These are phyloP conservation scores for Paecilomyces sp. DNA, from an alignment of 2,329 filamentous ascomycete species.

Conservation along the genomic window DNA sequence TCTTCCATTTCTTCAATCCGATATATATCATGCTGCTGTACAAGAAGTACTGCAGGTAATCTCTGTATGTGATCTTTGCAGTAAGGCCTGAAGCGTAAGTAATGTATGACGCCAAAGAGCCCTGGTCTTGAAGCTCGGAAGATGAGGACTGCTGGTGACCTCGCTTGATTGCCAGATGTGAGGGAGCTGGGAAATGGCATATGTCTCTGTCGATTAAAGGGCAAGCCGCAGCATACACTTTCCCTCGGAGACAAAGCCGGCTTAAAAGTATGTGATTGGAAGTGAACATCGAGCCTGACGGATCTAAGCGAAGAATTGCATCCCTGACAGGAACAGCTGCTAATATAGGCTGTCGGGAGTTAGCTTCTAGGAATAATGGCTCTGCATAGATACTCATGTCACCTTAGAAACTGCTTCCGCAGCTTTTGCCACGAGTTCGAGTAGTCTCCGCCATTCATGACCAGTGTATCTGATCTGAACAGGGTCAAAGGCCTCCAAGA, in stretches of 20 bases:
- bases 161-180: conserved; percentile 15
- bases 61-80: conserved; percentile 30
- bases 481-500: conserved; percentile 48
- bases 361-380: conserved; percentile 6
- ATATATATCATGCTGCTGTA: conserved; percentile 60
- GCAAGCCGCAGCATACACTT: conserved; percentile 30
- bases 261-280: conserved; percentile 35
- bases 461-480: conserved; percentile 40
- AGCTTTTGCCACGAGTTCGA: conserved; percentile 25
- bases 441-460: conserved; percentile 28
- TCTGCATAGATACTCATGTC: conserved; percentile 4
- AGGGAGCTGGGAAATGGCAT: conserved; percentile 31
- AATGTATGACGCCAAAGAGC: conserved; percentile 24
- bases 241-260: conserved; percentile 35
- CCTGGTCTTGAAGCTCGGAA: conserved; percentile 17
- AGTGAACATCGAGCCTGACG: conserved; percentile 35
- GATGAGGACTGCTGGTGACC: conserved; percentile 17
- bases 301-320: conserved; percentile 39
- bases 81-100: conserved; percentile 32
- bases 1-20: conserved; percentile 53
- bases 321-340: conserved; percentile 35
- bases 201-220: conserved; percentile 36
- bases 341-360: conserved; percentile 24
- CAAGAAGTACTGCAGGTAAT: conserved; percentile 59
- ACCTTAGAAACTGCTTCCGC: conserved; percentile 29